Percentiles rank a stretch among this genome's conserved stretches.
These are phyloP conservation scores for Neolentinus lepideus DNA, from an alignment of 1,284 basidiomycete species.

Conservation along the genomic window DNA sequence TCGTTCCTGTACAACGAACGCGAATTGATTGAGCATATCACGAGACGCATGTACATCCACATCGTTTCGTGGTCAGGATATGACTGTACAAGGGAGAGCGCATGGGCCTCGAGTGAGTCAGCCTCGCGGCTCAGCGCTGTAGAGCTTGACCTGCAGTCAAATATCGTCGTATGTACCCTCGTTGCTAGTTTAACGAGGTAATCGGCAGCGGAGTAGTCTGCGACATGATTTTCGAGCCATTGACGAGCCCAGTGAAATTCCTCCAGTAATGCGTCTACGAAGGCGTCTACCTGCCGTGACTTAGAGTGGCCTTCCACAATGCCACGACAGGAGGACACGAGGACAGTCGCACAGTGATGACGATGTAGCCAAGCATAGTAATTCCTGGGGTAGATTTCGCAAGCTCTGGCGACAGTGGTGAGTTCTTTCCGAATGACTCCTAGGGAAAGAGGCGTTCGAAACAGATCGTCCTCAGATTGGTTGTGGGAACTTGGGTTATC, in stretches of 20 bases:
- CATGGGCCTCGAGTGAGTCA: slow-evolving; percentile 23
- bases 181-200: slow-evolving; percentile 32
- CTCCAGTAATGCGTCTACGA: slow-evolving; percentile 6
- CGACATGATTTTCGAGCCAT: slow-evolving; percentile 56
- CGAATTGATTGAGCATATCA: neutral
- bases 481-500: no score
- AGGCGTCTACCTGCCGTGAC: no score
- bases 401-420: slow-evolving; percentile 34
- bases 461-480: neutral
- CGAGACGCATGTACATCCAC: slow-evolving; percentile 48
- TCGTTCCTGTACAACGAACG: neutral
- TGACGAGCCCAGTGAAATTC: slow-evolving; percentile 28
- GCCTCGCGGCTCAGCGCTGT: neutral
- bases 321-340: slow-evolving; percentile 7
- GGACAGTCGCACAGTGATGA: slow-evolving; percentile 31
- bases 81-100: slow-evolving; percentile 33
- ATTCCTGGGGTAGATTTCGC: slow-evolving; percentile 56
- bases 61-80: slow-evolving; percentile 53
- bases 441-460: slow-evolving; percentile 12
- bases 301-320: neutral
- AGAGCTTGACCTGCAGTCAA: neutral
- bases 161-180: slow-evolving; percentile 10
- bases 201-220: slow-evolving; percentile 58
- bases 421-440: slow-evolving; percentile 36
- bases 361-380: slow-evolving; percentile 64